phyloP scores from a whole-genome alignment of 164 flowering plant genomes.

The Aristolochia fimbriata region DNA sequence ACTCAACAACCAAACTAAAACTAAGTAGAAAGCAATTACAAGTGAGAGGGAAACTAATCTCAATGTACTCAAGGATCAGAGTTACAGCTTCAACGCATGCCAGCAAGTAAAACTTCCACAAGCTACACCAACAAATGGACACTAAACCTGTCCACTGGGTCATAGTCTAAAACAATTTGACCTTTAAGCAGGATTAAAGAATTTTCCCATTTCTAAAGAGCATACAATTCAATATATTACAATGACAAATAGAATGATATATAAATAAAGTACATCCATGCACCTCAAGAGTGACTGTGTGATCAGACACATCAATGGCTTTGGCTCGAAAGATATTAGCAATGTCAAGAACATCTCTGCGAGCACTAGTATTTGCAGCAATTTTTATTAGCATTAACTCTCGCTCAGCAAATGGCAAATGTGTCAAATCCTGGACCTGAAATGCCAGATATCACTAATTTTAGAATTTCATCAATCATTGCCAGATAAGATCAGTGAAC shows the following conservation, averaged over 20 bases:
- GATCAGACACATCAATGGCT: constrained; percentile 95
- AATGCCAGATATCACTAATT: constrained; percentile 4
- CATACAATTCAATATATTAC: not conserved
- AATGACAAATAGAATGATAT: not conserved
- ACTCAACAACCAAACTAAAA: no score
- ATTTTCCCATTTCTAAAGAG: not conserved
- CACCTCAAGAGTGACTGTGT: constrained; percentile 91
- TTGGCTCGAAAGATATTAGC: constrained; percentile 89
- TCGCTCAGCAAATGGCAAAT: constrained; percentile 88
- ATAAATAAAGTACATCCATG: not conserved
- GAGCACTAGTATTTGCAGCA: constrained; percentile 79
- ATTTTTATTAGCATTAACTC: constrained; percentile 92
- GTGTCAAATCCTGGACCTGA: constrained; percentile 86
- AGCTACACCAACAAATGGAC: no score
- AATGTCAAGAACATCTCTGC: constrained; percentile 90
- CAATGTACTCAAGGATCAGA: no score
- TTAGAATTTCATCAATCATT: not conserved
- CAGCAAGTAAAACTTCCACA: no score
- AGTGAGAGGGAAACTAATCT: no score
- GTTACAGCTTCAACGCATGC: no score
- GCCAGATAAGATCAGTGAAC: not conserved
- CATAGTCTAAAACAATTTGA: no score
- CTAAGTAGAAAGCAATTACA: no score
- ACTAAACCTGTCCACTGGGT: no score
- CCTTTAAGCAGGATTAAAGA: no score